Base-by-base conservation (phyloP, 2,329 filamentous ascomycete species). In the Pseudovirgaria hyperparasitica region DNA sequence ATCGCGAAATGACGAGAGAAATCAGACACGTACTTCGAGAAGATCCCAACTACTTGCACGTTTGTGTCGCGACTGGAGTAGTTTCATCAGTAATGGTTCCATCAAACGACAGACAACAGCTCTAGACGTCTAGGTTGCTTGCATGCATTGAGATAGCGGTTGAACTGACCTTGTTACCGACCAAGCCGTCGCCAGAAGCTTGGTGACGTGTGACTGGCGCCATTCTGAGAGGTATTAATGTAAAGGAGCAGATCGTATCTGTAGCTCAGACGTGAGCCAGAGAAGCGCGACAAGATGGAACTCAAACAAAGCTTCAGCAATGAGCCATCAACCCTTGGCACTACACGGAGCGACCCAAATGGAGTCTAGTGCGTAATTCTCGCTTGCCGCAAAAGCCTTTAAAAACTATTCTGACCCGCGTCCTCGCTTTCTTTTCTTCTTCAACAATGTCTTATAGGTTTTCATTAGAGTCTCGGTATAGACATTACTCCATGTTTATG, bases 391-490 rank as follows among this genome's bases (percentile, higher is more conserved):
- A 11, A 31, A 34, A 34, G 28, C 15, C 23, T 13, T 21, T 17
- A 8, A 12, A 11, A 14, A 12, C 5, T 23, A 19, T 25, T 23
- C 16, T 27, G 27, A 26, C 30, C 32, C 28, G n/a, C n/a, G n/a
- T 54, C 54, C 57, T 43, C 39, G 41, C 48, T 50, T 55, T 56
- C 54, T 65, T 63, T 55, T 53, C 57, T 57, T 52, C 47, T 50
- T 54, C 57, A 60, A 67, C 65, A 87, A 82, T 82, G 76, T 82
- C 73, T 72, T 53, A 34, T 41, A 43, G 84, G 77, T 80, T 77
- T 73, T 81, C 82, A 81, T 87, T 96, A 96, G 90, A 98, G 90
- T 98, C 90, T 92, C 87, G 86, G 80, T 80, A 75, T 74, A 81
- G 74, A 80, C 73, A 57, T 53, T 37, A 33, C 47, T 86, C 82